phyloP scores from a whole-genome alignment of 441 rosid genomes.

The Populus hybrid region DNA sequence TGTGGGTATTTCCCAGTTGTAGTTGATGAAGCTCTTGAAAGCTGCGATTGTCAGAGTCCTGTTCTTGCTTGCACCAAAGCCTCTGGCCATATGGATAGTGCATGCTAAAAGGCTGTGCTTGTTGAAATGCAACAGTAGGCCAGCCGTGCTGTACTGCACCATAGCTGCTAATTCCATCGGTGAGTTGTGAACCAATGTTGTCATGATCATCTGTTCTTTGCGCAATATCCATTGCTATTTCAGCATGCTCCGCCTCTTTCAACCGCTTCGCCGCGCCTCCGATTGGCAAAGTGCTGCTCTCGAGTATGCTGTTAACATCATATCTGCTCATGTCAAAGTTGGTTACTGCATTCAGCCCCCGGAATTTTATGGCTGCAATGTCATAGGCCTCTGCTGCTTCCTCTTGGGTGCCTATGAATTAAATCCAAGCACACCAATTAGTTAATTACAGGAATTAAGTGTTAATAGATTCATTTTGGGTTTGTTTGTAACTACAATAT shows the following conservation, averaged over 20 bases:
- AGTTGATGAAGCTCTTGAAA: conserved; percentile 36
- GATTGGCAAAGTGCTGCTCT: conserved; percentile 80
- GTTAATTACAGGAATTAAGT: neutral
- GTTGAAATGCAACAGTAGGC: conserved; percentile 52
- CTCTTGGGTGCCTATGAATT: conserved; percentile 74
- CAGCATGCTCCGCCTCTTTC: conserved; percentile 47
- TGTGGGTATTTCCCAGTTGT: conserved; percentile 42
- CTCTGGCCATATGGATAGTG: conserved; percentile 45
- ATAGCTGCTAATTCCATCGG: conserved; percentile 27
- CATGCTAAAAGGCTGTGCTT: conserved; percentile 31
- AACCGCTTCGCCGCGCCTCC: conserved; percentile 74
- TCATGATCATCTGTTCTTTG: conserved; percentile 13
- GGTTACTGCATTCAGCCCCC: conserved; percentile 90
- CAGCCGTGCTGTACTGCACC: conserved; percentile 24
- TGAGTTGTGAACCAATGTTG: conserved; percentile 17
- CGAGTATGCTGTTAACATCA: conserved; percentile 77
- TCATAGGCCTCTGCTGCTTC: conserved; percentile 99
- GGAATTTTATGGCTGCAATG: conserved; percentile 90
- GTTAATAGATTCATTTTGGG: too few species aligned
- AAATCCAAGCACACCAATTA: neutral
- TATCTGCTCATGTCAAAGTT: conserved; percentile 93
- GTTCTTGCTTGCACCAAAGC: conserved; percentile 74
- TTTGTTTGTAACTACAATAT: too few species aligned
- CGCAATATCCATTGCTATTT: conserved; percentile 14
- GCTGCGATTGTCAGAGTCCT: conserved; percentile 30